Evolutionary conservation across 2,329 filamentous ascomycete species (phyloP), one percentile per base, ranked within the genome.

Genomic region (Trichoderma cornu-damae): DNA sequence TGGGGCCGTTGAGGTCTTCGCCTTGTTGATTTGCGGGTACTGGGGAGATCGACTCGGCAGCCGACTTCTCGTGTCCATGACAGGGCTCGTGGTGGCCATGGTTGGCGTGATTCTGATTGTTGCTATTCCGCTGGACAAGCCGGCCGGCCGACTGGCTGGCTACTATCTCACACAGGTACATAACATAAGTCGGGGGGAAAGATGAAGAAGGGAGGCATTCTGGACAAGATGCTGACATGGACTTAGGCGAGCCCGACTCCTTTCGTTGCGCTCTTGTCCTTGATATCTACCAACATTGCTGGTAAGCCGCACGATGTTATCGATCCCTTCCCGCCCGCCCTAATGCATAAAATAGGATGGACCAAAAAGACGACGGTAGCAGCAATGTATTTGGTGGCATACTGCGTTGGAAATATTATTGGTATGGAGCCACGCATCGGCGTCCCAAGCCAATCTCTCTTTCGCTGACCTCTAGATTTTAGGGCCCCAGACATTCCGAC

Each of bases 1-100:
- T 7, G 86, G 86, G 4, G 85, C 80, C 0, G 77, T 88, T 32
- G 83, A 88, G 70, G 74, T 88, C 20, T 71, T 87, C 26, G 73
- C 79, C 0, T 70, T 87, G 8, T 68, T 87, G 12, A 64, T 75
- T 3, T 81, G 76, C 59, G 82, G 79, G 35, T 62, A 49, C 9
- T 18, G 56, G 16, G 60, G 60, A 11, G 60, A 61, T 28, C 18
- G 59, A 28, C 49, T 59, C 42, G 61, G 56, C 35, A 50, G 43
- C 37, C 30, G 56, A 4, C 46, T 63, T 38, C 42, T 64, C 14
- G 61, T 59, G 22, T 57, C 40, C 11, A 53, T 50, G 22, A 52
- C 50, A n/a, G 60, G 60, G 3, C 58, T 65, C 20, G 55, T 68
- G n/a, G 59, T 69, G 9, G 57, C 67, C 6, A 65, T 68, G 30